Base-by-base conservation (phyloP, 805 yeast genomes). In the Starmerella floricola region DNA sequence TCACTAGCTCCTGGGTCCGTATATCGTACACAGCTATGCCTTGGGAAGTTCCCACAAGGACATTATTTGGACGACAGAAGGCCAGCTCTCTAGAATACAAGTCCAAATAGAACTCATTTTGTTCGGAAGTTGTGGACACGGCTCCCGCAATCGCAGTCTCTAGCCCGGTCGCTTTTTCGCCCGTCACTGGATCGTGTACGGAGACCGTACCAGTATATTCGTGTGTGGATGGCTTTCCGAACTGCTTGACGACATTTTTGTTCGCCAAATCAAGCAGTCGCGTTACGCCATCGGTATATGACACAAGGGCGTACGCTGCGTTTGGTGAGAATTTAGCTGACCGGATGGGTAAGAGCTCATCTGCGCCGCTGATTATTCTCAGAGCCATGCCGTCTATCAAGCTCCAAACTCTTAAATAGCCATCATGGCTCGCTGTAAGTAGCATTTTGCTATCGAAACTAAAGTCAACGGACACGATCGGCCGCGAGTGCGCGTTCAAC, bases 401-500 rank as follows among this genome's bases (percentile, higher is more conserved):
- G 58, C 87, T 96, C 66, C 93, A 88, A 15, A 88, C 64, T 38
- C 98, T 67, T 20, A 88, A 79, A 50, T 85, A 68, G 3, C 98
- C 98, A 61, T 88, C 98, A 58, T 79, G 80, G 15, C 94, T 79
- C 0, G 93, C 91, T 48, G 94, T 79, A 2, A 78, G 80, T 8
- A 91, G 73, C 29, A 91, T 74, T 0, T 94, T 71, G 45, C 87
- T 86, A 51, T 82, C 95, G 42, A 73, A 76, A 2, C 82, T 74
- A 36, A 88, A 62, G 53, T 84, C 78, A 1, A 87, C 65, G 0
- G 83, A 70, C 18, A 83, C 75, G 2, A 91, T 81, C 0, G 96
- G 93, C 52, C 85, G 96, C 0, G 93, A 75, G 61, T 88, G 98
- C 0, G 97, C 96, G 31, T 94, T 80, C 38, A 88, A 63, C 0